Evolutionary conservation across 768 basidiomycete species (phyloP), one percentile per base, ranked within the genome.

Genomic region (Ramaria sp.): DNA sequence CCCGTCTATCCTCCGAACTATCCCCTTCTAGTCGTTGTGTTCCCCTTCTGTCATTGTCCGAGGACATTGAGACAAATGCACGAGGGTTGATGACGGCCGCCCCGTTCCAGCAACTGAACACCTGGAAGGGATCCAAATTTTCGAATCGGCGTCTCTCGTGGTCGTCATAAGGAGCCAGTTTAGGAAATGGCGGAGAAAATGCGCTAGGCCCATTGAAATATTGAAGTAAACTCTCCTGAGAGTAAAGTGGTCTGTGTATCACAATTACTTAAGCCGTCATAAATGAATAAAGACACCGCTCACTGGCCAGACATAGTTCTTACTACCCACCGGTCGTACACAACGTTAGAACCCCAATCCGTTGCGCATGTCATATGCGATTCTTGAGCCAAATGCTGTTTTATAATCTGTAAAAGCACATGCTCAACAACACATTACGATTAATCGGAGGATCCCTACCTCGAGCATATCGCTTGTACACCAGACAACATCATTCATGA

Each of bases 21-120:
- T 34, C 33, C 11, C 6, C 11, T 5, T 11, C 33, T 34, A 11
- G 33, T 34, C 11, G 33, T 6, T n/a, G 43, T 45, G 6, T 5
- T 45, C 6, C 17, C 22, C 5, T 4, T 7, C 15, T 15, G 43
- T 34, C 11, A 11, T 11, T 45, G 6, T 45, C 43, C 5, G 43
- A 45, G 43, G 43, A 45, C 30, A 11, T 73, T 57, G 67, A 67
- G 61, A 75, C 74, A 66, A 76, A 69, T 5, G 73, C 74, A 13
- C 72, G 72, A 1, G 75, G 73, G 52, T 75, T 73, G 31, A 76
- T 65, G n/a, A 75, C 68, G 51, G 73, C 72, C 61, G 74, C 71
- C 51, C 75, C 75, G 63, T 76, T 76, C 75, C 75, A 76, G 67
- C 75, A 76, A 1, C 73, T 75, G 66, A 75, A 74, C 12, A 76